Percentiles rank a stretch among this genome's conserved stretches.
phyloP scores from a whole-genome alignment of 495 filamentous ascomycete genomes.

The Tuber melanosporum region DNA sequence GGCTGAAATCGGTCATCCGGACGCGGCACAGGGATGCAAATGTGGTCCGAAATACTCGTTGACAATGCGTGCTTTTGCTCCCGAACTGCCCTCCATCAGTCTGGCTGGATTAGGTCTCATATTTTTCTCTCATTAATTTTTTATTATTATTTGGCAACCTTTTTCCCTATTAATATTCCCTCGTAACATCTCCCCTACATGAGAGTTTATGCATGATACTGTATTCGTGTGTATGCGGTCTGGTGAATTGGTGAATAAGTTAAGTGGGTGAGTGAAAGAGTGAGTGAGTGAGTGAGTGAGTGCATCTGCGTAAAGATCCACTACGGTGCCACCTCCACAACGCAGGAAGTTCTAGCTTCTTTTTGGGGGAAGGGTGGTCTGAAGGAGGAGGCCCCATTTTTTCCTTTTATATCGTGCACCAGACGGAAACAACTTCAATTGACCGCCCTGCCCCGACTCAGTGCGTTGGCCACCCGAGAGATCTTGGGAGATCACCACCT shows the following conservation, averaged over 20 bases:
- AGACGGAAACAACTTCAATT: constrained; percentile 32
- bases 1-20: constrained; percentile 23
- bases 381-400: constrained; percentile 12
- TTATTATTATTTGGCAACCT: background rate
- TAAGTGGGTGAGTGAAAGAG: constrained; percentile 7
- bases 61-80: background rate
- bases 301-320: constrained; percentile 20
- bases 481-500: constrained; percentile 40
- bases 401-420: constrained; percentile 27
- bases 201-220: background rate
- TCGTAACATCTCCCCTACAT: background rate
- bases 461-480: constrained; percentile 31
- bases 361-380: constrained; percentile 6
- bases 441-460: constrained; percentile 28
- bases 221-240: background rate
- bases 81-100: background rate
- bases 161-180: constrained; percentile 1
- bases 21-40: constrained; percentile 13
- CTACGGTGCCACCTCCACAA: constrained; percentile 11
- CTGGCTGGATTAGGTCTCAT: constrained; percentile 1
- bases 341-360: constrained; percentile 17
- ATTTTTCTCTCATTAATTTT: constrained; percentile 6
- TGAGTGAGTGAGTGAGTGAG: background rate
- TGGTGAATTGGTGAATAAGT: background rate
- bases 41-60: background rate